Evolutionary conservation across 1,284 basidiomycete species (phyloP).

Genomic region (Naganishia sp.): DNA sequence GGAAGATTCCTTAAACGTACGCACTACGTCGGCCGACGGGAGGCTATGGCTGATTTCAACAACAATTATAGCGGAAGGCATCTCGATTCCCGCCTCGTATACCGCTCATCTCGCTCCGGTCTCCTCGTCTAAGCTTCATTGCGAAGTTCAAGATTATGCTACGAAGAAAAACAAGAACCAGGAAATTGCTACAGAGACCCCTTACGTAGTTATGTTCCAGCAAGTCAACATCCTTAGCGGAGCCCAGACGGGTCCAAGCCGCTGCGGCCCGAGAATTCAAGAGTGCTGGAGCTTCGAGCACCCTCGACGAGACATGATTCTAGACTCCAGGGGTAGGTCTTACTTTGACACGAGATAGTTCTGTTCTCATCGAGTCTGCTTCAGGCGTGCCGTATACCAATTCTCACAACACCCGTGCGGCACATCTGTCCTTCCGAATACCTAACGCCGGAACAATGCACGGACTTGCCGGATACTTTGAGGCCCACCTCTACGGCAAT

Average conservation of each 20-base stretch:
- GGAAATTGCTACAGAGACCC: conserved; percentile 75
- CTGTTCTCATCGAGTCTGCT: not conserved
- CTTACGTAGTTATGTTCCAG: conserved; percentile 98
- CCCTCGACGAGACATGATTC: conserved; percentile 73
- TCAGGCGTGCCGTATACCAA: conserved; percentile 79
- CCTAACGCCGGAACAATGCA: conserved; percentile 93
- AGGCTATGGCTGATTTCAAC: not conserved
- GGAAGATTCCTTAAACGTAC: conserved; percentile 83
- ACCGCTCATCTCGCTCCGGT: conserved; percentile 91
- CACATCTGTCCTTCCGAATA: conserved; percentile 83
- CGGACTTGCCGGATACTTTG: conserved; percentile 97
- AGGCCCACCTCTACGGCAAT: conserved; percentile 85
- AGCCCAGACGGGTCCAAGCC: conserved; percentile 60
- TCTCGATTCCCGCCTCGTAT: conserved; percentile 95
- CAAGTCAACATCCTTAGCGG: conserved; percentile 84
- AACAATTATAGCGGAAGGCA: conserved; percentile 58
- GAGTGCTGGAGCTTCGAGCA: conserved; percentile 99
- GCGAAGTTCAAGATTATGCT: conserved; percentile 65
- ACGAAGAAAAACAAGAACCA: conserved; percentile 53
- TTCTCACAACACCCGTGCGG: conserved; percentile 80
- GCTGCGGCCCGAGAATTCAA: conserved; percentile 80
- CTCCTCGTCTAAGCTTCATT: conserved; percentile 87
- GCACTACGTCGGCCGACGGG: conserved; percentile 46
- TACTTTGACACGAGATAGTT: not conserved
- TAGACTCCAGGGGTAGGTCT: conserved; percentile 67